Evolutionary conservation across 345 rosid species (phyloP).

Genomic region (Isatis tinctoria): DNA sequence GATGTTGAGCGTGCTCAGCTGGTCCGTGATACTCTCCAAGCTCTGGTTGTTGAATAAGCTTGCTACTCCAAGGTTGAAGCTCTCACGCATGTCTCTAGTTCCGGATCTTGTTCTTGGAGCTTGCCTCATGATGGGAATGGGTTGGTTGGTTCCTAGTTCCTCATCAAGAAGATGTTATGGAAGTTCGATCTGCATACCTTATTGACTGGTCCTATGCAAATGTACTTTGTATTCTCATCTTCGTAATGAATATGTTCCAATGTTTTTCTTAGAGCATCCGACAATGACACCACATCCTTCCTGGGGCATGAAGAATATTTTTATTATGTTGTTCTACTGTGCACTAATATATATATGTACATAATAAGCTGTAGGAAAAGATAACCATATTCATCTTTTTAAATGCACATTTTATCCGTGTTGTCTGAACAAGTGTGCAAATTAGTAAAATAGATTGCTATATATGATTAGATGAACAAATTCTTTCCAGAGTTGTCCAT

Average conservation of each 20-base stretch:
- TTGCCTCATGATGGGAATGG: too few relatives aligned
- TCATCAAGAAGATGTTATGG: not conserved
- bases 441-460: constrained; percentile 3
- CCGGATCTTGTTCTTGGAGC: too few relatives aligned
- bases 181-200: constrained; percentile 51
- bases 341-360: not conserved
- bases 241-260: constrained; percentile 89
- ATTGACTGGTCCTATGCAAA: constrained; percentile 98
- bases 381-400: not conserved
- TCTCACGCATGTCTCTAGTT: too few relatives aligned
- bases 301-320: constrained; percentile 36
- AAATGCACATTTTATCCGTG: not conserved
- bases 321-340: not conserved
- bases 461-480: not conserved
- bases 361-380: not conserved
- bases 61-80: too few relatives aligned
- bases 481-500: not conserved
- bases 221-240: constrained; percentile 85
- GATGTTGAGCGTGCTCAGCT: too few relatives aligned
- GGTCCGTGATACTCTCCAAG: too few relatives aligned
- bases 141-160: too few relatives aligned
- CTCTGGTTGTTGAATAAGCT: too few relatives aligned
- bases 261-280: constrained; percentile 67
- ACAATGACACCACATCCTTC: constrained; percentile 99
- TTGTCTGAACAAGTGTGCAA: not conserved